A percentile compares a stretch with the other conserved stretches of the same genome.
Conservation (phyloP, 2,329 filamentous ascomycete species). For the Verticillium isaacii region DNA sequence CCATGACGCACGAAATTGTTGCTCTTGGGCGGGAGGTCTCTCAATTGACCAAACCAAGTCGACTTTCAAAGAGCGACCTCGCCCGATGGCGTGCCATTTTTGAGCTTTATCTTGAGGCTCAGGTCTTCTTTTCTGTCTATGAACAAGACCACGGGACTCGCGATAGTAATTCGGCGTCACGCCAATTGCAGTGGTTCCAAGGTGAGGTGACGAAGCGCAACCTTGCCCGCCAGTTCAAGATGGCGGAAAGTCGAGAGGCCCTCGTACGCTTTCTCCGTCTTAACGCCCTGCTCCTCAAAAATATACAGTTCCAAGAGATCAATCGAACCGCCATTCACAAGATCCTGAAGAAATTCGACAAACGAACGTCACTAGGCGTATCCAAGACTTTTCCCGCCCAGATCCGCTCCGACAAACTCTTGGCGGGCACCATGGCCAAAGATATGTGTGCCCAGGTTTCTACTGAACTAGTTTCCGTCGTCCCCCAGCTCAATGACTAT, state of each 20-base stretch:
- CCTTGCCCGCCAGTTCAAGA: slow-evolving; percentile 58
- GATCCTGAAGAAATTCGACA: slow-evolving; percentile 90
- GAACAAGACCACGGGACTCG: slow-evolving; percentile 67
- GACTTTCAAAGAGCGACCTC: slow-evolving; percentile 61
- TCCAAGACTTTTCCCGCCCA: slow-evolving; percentile 56
- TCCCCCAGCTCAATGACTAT: slow-evolving; percentile 83
- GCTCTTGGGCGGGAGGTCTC: slow-evolving; percentile 61
- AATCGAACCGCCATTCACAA: slow-evolving; percentile 74
- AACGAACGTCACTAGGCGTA: slow-evolving; percentile 70
- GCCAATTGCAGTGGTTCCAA: slow-evolving; percentile 68
- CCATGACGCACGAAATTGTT: slow-evolving; percentile 59
- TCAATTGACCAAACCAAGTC: slow-evolving; percentile 58
- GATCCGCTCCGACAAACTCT: slow-evolving; percentile 54
- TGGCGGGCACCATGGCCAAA: slow-evolving; percentile 65
- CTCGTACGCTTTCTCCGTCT: slow-evolving; percentile 66
- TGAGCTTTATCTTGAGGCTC: slow-evolving; percentile 72
- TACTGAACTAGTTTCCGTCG: slow-evolving; percentile 63
- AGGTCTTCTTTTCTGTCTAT: slow-evolving; percentile 76
- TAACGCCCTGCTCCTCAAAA: slow-evolving; percentile 72
- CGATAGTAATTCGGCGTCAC: slow-evolving; percentile 59
- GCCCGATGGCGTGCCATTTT: slow-evolving; percentile 78
- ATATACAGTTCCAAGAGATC: slow-evolving; percentile 78
- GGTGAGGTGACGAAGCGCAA: slow-evolving; percentile 57
- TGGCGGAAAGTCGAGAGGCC: slow-evolving; percentile 59
- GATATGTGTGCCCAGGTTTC: slow-evolving; percentile 72